phyloP scores from a whole-genome alignment of 176 grass and related monocot genomes.

The Alloteropsis semialata region DNA sequence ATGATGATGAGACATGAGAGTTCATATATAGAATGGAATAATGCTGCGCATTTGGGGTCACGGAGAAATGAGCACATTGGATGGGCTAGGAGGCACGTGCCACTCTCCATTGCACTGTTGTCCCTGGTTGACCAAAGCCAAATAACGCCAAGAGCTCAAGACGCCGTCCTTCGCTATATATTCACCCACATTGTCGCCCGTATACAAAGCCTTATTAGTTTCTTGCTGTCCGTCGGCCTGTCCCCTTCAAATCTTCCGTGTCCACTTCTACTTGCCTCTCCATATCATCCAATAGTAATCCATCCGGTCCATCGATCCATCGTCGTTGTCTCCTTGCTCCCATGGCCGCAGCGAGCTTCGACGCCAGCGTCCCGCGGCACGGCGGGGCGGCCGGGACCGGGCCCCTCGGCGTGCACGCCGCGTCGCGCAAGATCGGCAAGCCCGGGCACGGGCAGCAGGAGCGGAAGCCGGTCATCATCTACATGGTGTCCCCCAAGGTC shows the following conservation, averaged over 20 bases:
- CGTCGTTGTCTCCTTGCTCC: background rate
- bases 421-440: slow-evolving; percentile 73
- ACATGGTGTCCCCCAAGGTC: slow-evolving; percentile 85
- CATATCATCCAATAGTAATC: background rate
- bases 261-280: slow-evolving; percentile 30
- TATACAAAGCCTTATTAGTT: slow-evolving; percentile 36
- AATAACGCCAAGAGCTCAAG: background rate
- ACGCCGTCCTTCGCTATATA: slow-evolving; percentile 37
- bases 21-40: no score
- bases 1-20: no score
- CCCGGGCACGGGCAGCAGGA: slow-evolving; percentile 21
- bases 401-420: slow-evolving; percentile 45
- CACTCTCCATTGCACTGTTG: background rate
- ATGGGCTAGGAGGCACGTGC: slow-evolving; percentile 34
- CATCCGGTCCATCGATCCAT: background rate
- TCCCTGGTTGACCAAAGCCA: background rate
- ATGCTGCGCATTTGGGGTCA: background rate
- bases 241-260: slow-evolving; percentile 31
- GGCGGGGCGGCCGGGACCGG: background rate
- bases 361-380: slow-evolving; percentile 11
- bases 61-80: slow-evolving; percentile 7
- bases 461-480: slow-evolving; percentile 76
- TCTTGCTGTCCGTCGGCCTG: slow-evolving; percentile 37
- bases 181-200: background rate
- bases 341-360: slow-evolving; percentile 48